Evolutionary conservation across 2,329 filamentous ascomycete species (phyloP).

Genomic region (Alternaria sp.): DNA sequence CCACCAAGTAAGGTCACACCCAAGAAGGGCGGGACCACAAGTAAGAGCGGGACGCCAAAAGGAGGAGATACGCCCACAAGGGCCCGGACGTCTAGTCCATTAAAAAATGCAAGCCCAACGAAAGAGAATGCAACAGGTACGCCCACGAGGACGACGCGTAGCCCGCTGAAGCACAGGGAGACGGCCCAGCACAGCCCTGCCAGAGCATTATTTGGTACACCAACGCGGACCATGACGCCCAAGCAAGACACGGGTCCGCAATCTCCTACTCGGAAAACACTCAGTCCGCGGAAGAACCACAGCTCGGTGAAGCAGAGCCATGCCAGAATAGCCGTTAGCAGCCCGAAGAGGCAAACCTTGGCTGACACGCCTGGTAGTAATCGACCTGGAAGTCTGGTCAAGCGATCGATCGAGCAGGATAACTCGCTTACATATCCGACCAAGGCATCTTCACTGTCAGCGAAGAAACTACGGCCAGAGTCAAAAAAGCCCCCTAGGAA

Average conservation of each 20-base stretch:
- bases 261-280: constrained; percentile 5
- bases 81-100: constrained; percentile 12
- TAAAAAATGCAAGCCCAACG: constrained; percentile 11
- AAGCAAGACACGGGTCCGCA: constrained; percentile 1
- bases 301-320: constrained; percentile 6
- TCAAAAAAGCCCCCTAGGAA: not conserved
- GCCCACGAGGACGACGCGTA: constrained; percentile 1
- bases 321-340: not conserved
- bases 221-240: constrained; percentile 8
- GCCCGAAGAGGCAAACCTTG: not conserved
- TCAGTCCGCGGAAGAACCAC: constrained; percentile 13
- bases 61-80: constrained; percentile 6
- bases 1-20: constrained; percentile 26
- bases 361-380: constrained; percentile 1
- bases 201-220: constrained; percentile 18
- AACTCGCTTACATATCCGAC: constrained; percentile 1
- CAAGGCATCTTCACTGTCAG: not conserved
- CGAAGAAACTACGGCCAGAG: not conserved
- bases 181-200: constrained; percentile 8
- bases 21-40: constrained; percentile 17
- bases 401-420: constrained; percentile 9
- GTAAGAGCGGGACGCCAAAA: constrained; percentile 18
- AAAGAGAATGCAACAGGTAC: constrained; percentile 5
- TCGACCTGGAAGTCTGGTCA: constrained; percentile 11
- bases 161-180: not conserved